Base-by-base conservation (phyloP, 805 yeast species). In the Ogataea nitratoaversa region DNA sequence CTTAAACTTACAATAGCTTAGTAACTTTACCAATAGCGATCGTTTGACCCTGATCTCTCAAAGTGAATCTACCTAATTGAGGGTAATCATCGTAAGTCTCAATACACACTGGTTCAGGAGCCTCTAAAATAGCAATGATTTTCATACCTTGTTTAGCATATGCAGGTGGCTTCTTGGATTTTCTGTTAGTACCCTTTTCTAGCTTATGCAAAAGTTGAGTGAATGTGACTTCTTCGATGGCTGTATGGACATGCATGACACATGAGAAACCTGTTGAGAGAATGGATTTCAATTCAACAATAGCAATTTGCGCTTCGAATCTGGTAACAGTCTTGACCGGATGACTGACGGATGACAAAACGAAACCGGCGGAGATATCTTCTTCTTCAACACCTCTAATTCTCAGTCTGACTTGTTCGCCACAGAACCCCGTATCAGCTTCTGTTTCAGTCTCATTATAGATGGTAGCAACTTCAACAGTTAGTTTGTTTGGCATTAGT, bases 81-180 rank as follows among this genome's bases (percentile, higher is more conserved):
- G 91, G 97, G 62, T 90, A 87, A 60, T 87, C 95, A 53, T 74
- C 81, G 64, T 84, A 93, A 34, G 95, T 82, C 71, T 93, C 99
- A 38, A 91, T 82, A 72, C 98, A 93, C 29, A 93, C 86, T 19
- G 96, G 91, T 53, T 80, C 89, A 34, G 79, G 71, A 14, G 89
- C 72, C 69, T 90, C 96, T 57, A 93, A 72, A 32, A 84, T 78
- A 25, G 97, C 99, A 63, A 93, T 90, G 54, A 93, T 79, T 80
- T 88, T 91, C 98, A 91, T 91, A 58, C 99, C 99, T 76, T 87
- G 86, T 70, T 91, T 93, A 49, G 98, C 99, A 66, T 89, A 93
- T 37, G 97, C 95, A 46, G 99, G 99, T 25, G 99, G 86, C 65
- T 86, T 89, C 77, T 89, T 93, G 46, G 96, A 86, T 67, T 81